A percentile compares a stretch with the other conserved stretches of the same genome.
phyloP scores from a whole-genome alignment of 495 filamentous ascomycete genomes.

The Oidiodendron maius region DNA sequence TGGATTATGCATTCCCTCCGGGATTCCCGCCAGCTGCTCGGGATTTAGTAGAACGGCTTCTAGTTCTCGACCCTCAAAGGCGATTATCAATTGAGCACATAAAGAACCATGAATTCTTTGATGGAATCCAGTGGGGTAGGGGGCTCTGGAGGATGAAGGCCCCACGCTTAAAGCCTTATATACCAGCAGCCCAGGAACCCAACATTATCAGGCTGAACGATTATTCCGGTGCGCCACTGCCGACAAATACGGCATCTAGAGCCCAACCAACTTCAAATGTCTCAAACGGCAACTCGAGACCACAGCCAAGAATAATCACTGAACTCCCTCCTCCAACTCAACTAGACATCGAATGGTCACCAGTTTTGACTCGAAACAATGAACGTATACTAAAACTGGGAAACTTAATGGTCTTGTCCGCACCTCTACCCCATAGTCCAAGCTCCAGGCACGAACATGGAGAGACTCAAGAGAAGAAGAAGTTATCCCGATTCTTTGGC shows the following conservation, averaged over 20 bases:
- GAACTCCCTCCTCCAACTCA: slow-evolving; percentile 94
- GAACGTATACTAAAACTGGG: slow-evolving; percentile 94
- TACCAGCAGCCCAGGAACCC: slow-evolving; percentile 70
- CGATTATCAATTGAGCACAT: slow-evolving; percentile 94
- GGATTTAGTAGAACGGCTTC: slow-evolving; percentile 85
- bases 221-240: slow-evolving; percentile 35
- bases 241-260: slow-evolving; percentile 42
- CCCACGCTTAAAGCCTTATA: slow-evolving; percentile 81
- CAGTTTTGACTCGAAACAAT: slow-evolving; percentile 82
- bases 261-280: slow-evolving; percentile 28
- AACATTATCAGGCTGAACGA: slow-evolving; percentile 76
- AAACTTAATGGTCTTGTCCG: slow-evolving; percentile 75
- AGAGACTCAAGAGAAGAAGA: slow-evolving; percentile 57
- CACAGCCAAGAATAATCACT: slow-evolving; percentile 80
- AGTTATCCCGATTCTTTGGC: slow-evolving; percentile 88
- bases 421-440: slow-evolving; percentile 62
- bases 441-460: slow-evolving; percentile 53
- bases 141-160: slow-evolving; percentile 87
- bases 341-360: slow-evolving; percentile 98
- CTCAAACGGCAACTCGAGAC: slow-evolving; percentile 38
- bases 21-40: slow-evolving; percentile 85
- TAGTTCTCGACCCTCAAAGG: slow-evolving; percentile 83
- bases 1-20: slow-evolving; percentile 90
- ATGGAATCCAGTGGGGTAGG: slow-evolving; percentile 80
- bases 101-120: slow-evolving; percentile 95